These are phyloP conservation scores for Lentinus brumalis DNA, from an alignment of 768 basidiomycete genomes.

Conservation along the genomic window DNA sequence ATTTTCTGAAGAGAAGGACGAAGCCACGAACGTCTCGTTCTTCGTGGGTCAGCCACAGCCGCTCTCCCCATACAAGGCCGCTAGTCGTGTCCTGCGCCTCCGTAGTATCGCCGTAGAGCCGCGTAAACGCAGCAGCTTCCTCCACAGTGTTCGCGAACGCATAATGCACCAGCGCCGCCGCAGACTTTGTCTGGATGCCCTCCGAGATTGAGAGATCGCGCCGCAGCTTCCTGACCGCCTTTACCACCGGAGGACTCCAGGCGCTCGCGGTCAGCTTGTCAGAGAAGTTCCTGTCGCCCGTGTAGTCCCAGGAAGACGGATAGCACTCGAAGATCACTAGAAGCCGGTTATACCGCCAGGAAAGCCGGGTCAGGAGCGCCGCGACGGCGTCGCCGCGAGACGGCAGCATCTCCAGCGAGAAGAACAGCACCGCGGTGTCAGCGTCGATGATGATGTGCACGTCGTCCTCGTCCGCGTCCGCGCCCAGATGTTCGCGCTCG, in stretches of 20 bases:
- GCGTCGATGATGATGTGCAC: constrained; percentile 71
- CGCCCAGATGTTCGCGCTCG: constrained; percentile 59
- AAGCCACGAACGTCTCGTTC: constrained; percentile 47
- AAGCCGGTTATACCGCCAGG: constrained; percentile 62
- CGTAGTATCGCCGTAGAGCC: constrained; percentile 61
- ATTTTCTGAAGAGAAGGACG: neutral
- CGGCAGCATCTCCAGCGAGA: constrained; percentile 49
- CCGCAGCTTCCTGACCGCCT: constrained; percentile 67
- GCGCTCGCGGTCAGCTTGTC: constrained; percentile 7
- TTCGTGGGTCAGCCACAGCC: constrained; percentile 65
- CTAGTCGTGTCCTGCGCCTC: constrained; percentile 44
- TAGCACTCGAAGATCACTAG: constrained; percentile 63
- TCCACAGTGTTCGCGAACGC: constrained; percentile 64
- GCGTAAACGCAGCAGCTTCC: constrained; percentile 56
- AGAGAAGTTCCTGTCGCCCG: constrained; percentile 15
- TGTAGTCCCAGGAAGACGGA: constrained; percentile 45
- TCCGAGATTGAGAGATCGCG: constrained; percentile 64
- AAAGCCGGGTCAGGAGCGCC: constrained; percentile 48
- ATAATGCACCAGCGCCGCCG: constrained; percentile 45
- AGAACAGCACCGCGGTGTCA: constrained; percentile 56
- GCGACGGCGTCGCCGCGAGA: constrained; percentile 48
- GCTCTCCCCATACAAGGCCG: constrained; percentile 56
- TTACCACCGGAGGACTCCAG: constrained; percentile 68
- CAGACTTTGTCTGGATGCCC: constrained; percentile 54
- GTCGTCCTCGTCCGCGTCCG: constrained; percentile 34